phyloP scores from a whole-genome alignment of 352 stramenopile genomes.

The Thraustochytrium sp. region DNA sequence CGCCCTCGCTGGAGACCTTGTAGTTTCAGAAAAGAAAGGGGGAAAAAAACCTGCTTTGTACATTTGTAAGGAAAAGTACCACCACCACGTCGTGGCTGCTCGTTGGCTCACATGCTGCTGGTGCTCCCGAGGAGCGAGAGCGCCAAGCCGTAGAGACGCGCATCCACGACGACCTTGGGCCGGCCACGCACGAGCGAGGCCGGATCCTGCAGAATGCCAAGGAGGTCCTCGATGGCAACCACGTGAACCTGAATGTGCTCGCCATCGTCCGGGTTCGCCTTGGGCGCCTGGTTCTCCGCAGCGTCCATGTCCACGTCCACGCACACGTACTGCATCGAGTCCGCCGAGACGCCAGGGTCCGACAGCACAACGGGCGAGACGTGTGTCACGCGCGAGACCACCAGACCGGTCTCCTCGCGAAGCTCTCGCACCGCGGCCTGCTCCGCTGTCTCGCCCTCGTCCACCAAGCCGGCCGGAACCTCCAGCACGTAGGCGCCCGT shows the following conservation, averaged over 20 bases:
- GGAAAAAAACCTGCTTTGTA: background rate
- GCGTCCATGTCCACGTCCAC: constrained; percentile 27
- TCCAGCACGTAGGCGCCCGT: constrained; percentile 74
- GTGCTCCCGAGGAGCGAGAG: background rate
- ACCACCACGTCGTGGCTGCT: no score
- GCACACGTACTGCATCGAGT: constrained; percentile 47
- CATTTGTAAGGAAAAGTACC: no score
- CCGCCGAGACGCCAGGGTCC: constrained; percentile 47
- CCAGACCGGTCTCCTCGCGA: constrained; percentile 78
- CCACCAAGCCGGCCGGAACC: constrained; percentile 81
- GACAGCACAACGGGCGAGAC: constrained; percentile 25
- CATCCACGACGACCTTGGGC: constrained; percentile 46
- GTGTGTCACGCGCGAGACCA: constrained; percentile 56
- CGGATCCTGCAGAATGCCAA: background rate
- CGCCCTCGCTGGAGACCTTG: background rate
- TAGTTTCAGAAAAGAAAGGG: background rate
- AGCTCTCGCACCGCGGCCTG: constrained; percentile 71
- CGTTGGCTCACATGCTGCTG: background rate
- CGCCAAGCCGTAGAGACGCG: constrained; percentile 50
- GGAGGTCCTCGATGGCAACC: constrained; percentile 5
- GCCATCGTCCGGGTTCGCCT: constrained; percentile 30
- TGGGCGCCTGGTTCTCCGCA: constrained; percentile 12
- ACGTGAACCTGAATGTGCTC: constrained; percentile 39
- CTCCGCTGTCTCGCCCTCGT: constrained; percentile 66
- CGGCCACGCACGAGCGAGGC: background rate